Conservation (phyloP, 805 yeast genomes). For the Kluyveromyces aestuarii region DNA sequence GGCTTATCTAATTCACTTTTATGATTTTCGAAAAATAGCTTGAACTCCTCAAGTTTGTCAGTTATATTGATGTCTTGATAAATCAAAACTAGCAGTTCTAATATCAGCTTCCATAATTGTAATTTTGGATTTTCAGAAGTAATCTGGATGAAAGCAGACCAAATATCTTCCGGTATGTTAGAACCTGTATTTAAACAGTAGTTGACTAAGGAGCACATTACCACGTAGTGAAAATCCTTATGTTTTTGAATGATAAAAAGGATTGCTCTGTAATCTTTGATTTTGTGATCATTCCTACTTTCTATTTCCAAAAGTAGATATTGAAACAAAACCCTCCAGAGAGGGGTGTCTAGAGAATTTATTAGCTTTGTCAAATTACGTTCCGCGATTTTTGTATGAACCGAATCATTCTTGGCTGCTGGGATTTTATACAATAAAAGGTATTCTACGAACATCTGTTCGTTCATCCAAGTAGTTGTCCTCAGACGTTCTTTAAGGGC, state of each 20-base stretch:
- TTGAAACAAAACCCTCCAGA: conserved; percentile 5
- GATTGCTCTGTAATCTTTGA: conserved; percentile 2
- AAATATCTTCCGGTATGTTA: conserved; percentile 6
- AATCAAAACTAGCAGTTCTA: conserved; percentile 15
- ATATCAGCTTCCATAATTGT: conserved; percentile 19
- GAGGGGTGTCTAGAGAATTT: conserved; percentile 1
- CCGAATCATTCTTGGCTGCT: conserved; percentile 8
- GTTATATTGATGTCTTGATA: conserved; percentile 23
- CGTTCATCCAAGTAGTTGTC: conserved; percentile 11
- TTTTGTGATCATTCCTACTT: neutral
- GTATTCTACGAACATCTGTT: conserved; percentile 18
- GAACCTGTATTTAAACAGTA: conserved; percentile 13
- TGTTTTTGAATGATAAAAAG: neutral
- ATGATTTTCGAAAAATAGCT: conserved; percentile 14
- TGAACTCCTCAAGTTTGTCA: conserved; percentile 17
- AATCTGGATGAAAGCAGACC: conserved; percentile 3
- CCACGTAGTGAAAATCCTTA: conserved; percentile 2
- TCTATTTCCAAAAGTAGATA: conserved; percentile 4
- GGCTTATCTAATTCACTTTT: conserved; percentile 8
- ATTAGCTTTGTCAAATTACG: conserved; percentile 9
- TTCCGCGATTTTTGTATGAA: conserved; percentile 18
- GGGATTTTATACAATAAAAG: conserved; percentile 15
- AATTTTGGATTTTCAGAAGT: conserved; percentile 8
- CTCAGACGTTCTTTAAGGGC: conserved; percentile 17
- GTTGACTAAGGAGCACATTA: conserved; percentile 8